Conservation (phyloP, 768 basidiomycete genomes). For the Xanthoconium stramineum region DNA sequence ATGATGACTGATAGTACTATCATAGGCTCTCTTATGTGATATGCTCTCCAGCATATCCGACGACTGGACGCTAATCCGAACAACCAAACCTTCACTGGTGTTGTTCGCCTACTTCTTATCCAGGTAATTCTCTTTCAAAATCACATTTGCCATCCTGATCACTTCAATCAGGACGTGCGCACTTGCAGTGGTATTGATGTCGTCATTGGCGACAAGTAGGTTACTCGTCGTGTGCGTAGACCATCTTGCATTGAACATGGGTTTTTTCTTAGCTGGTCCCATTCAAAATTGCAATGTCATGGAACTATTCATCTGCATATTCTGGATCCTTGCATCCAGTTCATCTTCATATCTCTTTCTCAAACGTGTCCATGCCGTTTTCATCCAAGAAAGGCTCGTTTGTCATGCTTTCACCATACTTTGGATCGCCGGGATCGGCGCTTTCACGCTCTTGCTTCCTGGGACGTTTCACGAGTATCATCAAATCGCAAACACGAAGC, state of each 20-base stretch:
- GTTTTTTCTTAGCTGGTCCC: conserved; percentile 19
- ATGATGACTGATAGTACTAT: neutral
- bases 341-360: conserved; percentile 37
- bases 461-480: conserved; percentile 21
- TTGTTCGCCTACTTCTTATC: conserved; percentile 24
- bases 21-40: conserved; percentile 26
- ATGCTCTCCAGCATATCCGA: conserved; percentile 22
- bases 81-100: conserved; percentile 10
- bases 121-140: conserved; percentile 11
- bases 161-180: conserved; percentile 13
- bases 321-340: conserved; percentile 22
- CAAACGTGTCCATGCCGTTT: conserved; percentile 37
- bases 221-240: neutral
- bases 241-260: neutral
- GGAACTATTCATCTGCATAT: conserved; percentile 11
- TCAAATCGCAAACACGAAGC: conserved; percentile 32
- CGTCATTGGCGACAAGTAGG: conserved; percentile 21
- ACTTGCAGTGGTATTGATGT: conserved; percentile 17
- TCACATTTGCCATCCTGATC: conserved; percentile 1
- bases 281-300: conserved; percentile 18
- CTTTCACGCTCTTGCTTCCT: conserved; percentile 27
- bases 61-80: conserved; percentile 20
- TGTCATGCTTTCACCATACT: conserved; percentile 25
- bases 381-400: conserved; percentile 19
- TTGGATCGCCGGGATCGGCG: conserved; percentile 32